Conservation (phyloP, 2,329 filamentous ascomycete genomes). For the Penicillium polonicum region DNA sequence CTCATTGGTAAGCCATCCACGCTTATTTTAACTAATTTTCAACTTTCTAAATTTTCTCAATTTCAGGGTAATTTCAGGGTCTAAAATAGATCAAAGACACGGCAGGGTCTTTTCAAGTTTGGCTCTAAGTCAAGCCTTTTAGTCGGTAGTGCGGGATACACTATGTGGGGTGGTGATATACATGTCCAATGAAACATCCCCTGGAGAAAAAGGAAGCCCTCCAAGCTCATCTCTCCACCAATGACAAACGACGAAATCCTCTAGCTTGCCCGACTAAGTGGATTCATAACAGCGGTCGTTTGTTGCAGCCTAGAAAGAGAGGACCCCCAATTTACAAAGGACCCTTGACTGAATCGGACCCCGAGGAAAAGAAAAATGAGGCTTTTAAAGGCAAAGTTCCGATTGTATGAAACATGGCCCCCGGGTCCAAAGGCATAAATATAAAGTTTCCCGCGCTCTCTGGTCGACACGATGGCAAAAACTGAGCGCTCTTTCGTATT, state of each 20-base stretch:
- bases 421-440: not conserved
- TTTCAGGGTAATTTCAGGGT: not conserved
- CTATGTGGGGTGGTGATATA: not conserved
- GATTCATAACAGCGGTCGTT: not conserved
- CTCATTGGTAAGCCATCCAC: not conserved
- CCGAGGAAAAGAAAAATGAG: too few relatives aligned
- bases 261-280: not conserved
- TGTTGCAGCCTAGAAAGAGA: not conserved
- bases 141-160: not conserved
- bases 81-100: not conserved
- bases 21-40: not conserved
- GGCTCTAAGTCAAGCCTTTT: not conserved
- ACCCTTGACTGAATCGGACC: not conserved
- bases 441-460: not conserved
- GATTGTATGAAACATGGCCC: not conserved
- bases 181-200: not conserved
- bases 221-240: not conserved
- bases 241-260: not conserved
- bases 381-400: not conserved
- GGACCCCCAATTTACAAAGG: not conserved
- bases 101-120: not conserved
- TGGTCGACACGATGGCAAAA: not conserved
- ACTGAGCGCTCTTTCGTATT: not conserved
- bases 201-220: not conserved
- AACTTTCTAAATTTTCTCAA: not conserved